phyloP scores from a whole-genome alignment of 192 early-diverging fungal genomes.

The Backusella morwellensis region DNA sequence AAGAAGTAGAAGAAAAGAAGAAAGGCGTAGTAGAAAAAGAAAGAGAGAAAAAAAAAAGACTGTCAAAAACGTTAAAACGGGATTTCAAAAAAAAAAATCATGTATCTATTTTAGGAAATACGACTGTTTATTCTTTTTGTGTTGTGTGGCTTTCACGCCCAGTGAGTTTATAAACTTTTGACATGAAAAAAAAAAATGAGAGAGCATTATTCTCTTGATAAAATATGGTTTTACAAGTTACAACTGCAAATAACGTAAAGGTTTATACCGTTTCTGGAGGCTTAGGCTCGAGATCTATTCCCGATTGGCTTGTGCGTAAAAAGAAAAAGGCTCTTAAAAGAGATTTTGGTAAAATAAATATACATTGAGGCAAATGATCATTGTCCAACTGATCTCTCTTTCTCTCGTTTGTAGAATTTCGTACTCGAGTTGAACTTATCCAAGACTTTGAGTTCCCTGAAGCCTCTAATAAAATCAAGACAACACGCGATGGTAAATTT shows the following conservation, averaged over 20 bases:
- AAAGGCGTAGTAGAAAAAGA: background rate
- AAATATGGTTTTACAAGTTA: slow-evolving; percentile 75
- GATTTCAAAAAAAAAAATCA: background rate
- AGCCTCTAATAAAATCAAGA: slow-evolving; percentile 80
- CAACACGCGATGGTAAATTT: slow-evolving; percentile 83
- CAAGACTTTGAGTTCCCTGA: slow-evolving; percentile 99
- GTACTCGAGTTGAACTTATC: slow-evolving; percentile 90
- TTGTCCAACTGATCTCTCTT: background rate
- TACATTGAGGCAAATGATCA: background rate
- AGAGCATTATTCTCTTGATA: background rate
- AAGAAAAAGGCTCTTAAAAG: slow-evolving; percentile 87
- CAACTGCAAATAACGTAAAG: slow-evolving; percentile 92
- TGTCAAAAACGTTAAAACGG: background rate
- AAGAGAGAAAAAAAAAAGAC: background rate
- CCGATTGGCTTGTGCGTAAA: slow-evolving; percentile 90
- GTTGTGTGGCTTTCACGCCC: background rate
- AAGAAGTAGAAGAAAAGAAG: slow-evolving; percentile 1
- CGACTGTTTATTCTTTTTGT: slow-evolving; percentile 13
- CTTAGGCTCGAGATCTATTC: slow-evolving; percentile 77
- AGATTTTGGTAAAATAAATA: slow-evolving; percentile 65
- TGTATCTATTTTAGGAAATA: background rate
- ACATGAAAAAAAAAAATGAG: background rate
- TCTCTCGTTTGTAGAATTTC: slow-evolving; percentile 61
- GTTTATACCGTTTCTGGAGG: slow-evolving; percentile 81
- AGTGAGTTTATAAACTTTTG: background rate